Base-by-base conservation (phyloP, 179 eudicot species). In the Spergularia azorica region DNA sequence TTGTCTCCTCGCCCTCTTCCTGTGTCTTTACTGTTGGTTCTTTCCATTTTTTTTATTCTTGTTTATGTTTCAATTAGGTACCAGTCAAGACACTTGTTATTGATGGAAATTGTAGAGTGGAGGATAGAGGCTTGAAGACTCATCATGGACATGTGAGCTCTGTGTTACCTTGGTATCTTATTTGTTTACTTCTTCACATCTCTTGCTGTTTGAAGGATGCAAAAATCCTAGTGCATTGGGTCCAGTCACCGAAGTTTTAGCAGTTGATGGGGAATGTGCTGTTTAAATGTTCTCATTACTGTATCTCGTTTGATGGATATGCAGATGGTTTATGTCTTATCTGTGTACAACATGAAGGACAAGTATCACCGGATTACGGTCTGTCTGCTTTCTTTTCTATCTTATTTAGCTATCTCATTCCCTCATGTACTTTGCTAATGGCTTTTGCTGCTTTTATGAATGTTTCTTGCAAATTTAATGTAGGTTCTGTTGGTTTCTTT, bases 21-120 rank as follows among this genome's bases (percentile, higher is more conserved):
- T 54, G 11, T 54, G 21, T 68, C 56, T 68, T 46, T 68, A 18
- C n/a, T 48, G 8, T 9, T 21, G 21, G 46, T 68, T 54, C 3
- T 18, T 13, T 10, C n/a, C 3, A 12, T 52, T 17, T 65, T 21
- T 39, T 12, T 56, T n/a, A n/a, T 52, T 58, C 63, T 16, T 69
- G 9, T 79, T 66, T 51, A 13, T 55, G 15, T 71, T 43, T 68
- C 46, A 21, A 72, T 57, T 77, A 96, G 98, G 98, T 90, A 67
- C 99, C 99, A n/a, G 86, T 94, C 77, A 92, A 94, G 89, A 92
- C 97, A 57, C 90, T 96, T 78, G 92, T 94, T 71, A 90, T 96
- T 71, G 99, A 96, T 85, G 99, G 99, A 70, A 96, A 94, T 83
- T 96, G 99, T 80, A 87, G 99, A 79, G 99, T 96, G 85, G 99